Evolutionary conservation across 2,329 filamentous ascomycete species (phyloP).

Genomic region (Pseudogymnoascus sp.): DNA sequence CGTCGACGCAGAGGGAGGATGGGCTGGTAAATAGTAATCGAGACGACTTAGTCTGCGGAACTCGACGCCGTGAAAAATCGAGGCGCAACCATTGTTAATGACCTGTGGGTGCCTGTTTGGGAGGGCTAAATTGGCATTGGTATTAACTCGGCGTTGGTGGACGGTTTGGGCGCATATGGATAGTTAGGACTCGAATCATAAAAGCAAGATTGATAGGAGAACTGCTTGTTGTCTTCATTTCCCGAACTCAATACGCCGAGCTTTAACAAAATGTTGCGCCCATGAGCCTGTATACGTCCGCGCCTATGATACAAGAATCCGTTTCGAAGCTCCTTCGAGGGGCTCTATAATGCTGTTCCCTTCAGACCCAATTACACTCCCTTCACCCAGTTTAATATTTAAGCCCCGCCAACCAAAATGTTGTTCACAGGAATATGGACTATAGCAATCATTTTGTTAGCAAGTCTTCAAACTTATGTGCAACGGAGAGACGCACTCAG

Average conservation of each 20-base stretch:
- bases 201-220: conserved; percentile 6
- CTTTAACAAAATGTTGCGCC: conserved; percentile 6
- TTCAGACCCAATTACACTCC: conserved; percentile 4
- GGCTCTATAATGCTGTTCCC: conserved; percentile 1
- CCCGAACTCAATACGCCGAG: conserved; percentile 7
- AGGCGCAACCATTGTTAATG: neutral
- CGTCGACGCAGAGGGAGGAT: conserved; percentile 1
- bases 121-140: neutral
- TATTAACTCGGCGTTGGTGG: neutral
- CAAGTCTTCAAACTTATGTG: neutral
- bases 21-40: neutral
- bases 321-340: conserved; percentile 6
- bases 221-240: conserved; percentile 7
- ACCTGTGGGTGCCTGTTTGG: neutral
- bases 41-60: neutral
- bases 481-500: conserved; percentile 29
- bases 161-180: neutral
- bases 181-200: neutral
- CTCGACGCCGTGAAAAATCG: neutral
- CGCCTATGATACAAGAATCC: conserved; percentile 6
- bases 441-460: conserved; percentile 16
- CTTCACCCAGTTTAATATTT: conserved; percentile 9
- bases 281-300: conserved; percentile 5
- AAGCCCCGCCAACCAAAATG: conserved; percentile 37
- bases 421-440: conserved; percentile 46